Conservation (phyloP, 805 yeast genomes). For the Pichia membranifaciens region DNA sequence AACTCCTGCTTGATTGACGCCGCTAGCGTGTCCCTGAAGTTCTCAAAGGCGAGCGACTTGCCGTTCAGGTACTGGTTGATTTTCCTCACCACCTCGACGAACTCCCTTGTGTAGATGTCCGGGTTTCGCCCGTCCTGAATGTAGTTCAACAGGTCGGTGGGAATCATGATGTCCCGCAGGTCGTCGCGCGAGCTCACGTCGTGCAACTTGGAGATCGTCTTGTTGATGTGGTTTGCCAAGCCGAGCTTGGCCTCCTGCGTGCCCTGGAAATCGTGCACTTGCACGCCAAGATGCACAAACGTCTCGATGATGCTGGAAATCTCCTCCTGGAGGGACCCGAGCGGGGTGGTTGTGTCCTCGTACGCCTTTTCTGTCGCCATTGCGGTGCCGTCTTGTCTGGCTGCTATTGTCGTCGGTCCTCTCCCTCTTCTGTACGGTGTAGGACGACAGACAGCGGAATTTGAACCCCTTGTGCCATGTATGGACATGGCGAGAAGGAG, state of each 20-base stretch:
- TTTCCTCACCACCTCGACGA: conserved; percentile 87
- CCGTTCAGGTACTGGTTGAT: conserved; percentile 86
- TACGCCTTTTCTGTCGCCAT: conserved; percentile 30
- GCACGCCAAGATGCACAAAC: conserved; percentile 81
- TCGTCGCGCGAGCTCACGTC: conserved; percentile 28
- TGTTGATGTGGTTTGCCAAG: conserved; percentile 38
- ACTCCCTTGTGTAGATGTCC: conserved; percentile 93
- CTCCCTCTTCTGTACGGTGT: no score
- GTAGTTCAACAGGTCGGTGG: conserved; percentile 81
- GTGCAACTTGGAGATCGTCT: conserved; percentile 35
- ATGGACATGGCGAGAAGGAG: no score
- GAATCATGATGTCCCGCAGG: conserved; percentile 46
- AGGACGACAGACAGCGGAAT: no score
- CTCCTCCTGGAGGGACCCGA: conserved; percentile 31
- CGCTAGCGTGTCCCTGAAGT: conserved; percentile 61
- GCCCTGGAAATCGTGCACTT: conserved; percentile 90
- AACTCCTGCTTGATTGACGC: conserved; percentile 68
- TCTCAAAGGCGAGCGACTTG: conserved; percentile 54
- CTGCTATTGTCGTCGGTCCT: no score
- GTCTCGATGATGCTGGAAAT: conserved; percentile 63
- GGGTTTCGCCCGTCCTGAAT: conserved; percentile 97
- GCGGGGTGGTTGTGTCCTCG: conserved; percentile 20
- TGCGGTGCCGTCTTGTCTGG: no score
- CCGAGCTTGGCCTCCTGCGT: conserved; percentile 72
- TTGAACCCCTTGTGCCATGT: no score